A percentile compares a stretch with the other conserved stretches of the same genome.
These are phyloP conservation scores for Candida coleopterorum DNA, from an alignment of 805 yeast species.

Conservation along the genomic window DNA sequence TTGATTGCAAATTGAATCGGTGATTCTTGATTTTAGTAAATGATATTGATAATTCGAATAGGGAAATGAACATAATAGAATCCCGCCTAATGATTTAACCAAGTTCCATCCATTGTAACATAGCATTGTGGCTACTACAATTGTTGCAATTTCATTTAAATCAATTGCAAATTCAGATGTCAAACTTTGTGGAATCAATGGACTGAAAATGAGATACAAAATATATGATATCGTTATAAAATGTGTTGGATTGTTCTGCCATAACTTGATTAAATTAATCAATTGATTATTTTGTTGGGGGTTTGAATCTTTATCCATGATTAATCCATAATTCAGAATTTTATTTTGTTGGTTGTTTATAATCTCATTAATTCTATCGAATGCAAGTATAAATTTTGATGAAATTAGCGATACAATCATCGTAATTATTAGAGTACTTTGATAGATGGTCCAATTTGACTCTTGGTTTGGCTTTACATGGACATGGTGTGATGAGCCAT, in stretches of 20 bases:
- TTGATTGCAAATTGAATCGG: conserved; percentile 41
- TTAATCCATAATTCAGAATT: conserved; percentile 13
- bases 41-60: conserved; percentile 34
- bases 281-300: conserved; percentile 2
- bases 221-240: conserved; percentile 43
- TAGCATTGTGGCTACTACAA: conserved; percentile 40
- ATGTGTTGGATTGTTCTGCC: conserved; percentile 40
- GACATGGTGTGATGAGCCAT: conserved; percentile 36
- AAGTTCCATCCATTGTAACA: conserved; percentile 49
- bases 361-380: conserved; percentile 30
- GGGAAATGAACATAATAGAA: conserved; percentile 52
- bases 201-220: conserved; percentile 35
- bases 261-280: conserved; percentile 12
- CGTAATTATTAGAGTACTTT: conserved; percentile 19
- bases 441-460: conserved; percentile 28
- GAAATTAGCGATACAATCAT: conserved; percentile 27
- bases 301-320: conserved; percentile 7
- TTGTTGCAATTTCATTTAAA: conserved; percentile 42
- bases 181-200: conserved; percentile 31
- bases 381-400: conserved; percentile 29
- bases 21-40: conserved; percentile 35
- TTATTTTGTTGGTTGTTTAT: conserved; percentile 11
- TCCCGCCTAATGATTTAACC: conserved; percentile 47
- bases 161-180: conserved; percentile 27
- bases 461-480: conserved; percentile 25